These are phyloP conservation scores for Pyricularia sp. DNA, from an alignment of 2,329 filamentous ascomycete genomes.

Conservation along the genomic window DNA sequence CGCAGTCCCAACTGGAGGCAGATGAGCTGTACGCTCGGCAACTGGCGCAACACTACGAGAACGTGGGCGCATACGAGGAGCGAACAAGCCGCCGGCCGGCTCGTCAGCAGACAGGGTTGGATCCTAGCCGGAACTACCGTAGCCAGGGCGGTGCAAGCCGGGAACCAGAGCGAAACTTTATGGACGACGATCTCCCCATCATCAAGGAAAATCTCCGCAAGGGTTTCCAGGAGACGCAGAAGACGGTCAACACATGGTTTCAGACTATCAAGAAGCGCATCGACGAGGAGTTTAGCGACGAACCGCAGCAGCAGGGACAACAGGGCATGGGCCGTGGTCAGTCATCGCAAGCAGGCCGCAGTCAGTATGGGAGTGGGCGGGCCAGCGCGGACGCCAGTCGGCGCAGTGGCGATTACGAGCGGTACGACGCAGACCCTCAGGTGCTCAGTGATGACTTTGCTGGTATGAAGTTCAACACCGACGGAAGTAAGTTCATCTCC, in stretches of 20 bases:
- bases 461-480: slow-evolving; percentile 48
- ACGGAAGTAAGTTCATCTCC: slow-evolving; percentile 40
- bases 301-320: slow-evolving; percentile 21
- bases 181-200: slow-evolving; percentile 89
- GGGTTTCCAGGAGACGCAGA: slow-evolving; percentile 88
- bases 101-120: slow-evolving; percentile 35
- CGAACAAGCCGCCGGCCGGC: slow-evolving; percentile 29
- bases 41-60: slow-evolving; percentile 81
- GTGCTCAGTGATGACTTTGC: slow-evolving; percentile 83
- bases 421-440: slow-evolving; percentile 89
- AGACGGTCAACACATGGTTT: slow-evolving; percentile 87
- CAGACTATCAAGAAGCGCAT: slow-evolving; percentile 83
- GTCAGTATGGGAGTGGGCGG: slow-evolving; percentile 28
- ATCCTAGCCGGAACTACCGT: slow-evolving; percentile 43
- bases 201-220: slow-evolving; percentile 89
- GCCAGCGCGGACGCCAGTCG: slow-evolving; percentile 45
- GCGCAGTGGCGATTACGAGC: slow-evolving; percentile 74
- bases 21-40: slow-evolving; percentile 86
- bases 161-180: slow-evolving; percentile 62
- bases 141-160: background rate
- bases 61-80: slow-evolving; percentile 42
- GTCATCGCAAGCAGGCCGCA: slow-evolving; percentile 12
- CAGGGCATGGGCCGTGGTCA: slow-evolving; percentile 13
- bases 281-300: slow-evolving; percentile 73
- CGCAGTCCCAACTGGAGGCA: slow-evolving; percentile 70